phyloP scores from a whole-genome alignment of 495 filamentous ascomycete genomes.

The Neurospora sp. region DNA sequence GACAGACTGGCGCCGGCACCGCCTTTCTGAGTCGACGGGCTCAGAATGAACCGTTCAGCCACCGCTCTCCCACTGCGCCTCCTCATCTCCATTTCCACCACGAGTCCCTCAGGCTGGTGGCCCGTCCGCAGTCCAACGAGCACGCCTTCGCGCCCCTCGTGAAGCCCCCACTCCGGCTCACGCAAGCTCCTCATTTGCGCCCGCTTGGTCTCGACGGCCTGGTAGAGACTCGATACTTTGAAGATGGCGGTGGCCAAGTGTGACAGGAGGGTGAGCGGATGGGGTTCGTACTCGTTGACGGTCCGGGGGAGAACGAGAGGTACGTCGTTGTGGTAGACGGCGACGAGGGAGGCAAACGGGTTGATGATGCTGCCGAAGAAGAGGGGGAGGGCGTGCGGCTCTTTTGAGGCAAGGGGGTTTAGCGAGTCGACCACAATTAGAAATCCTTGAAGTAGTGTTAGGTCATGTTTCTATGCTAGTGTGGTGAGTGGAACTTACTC shows the following conservation, averaged over 20 bases:
- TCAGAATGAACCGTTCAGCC: slow-evolving; percentile 65
- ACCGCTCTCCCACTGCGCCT: slow-evolving; percentile 71
- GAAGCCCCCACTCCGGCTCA: slow-evolving; percentile 67
- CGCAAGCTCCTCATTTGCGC: slow-evolving; percentile 60
- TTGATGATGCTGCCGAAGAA: slow-evolving; percentile 48
- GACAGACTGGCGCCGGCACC: slow-evolving; percentile 40
- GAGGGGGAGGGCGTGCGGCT: slow-evolving; percentile 34
- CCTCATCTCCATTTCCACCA: slow-evolving; percentile 78
- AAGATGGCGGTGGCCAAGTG: slow-evolving; percentile 45
- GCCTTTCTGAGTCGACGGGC: not conserved
- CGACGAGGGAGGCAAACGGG: slow-evolving; percentile 45
- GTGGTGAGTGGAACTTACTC: slow-evolving; percentile 26
- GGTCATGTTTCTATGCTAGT: slow-evolving; percentile 16
- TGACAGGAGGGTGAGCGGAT: slow-evolving; percentile 49
- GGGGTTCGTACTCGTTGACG: slow-evolving; percentile 50
- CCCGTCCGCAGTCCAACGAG: slow-evolving; percentile 42
- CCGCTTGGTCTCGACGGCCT: slow-evolving; percentile 55
- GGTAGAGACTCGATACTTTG: slow-evolving; percentile 46
- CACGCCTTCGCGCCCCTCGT: slow-evolving; percentile 64
- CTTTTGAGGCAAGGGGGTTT: slow-evolving; percentile 35
- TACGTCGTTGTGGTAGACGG: slow-evolving; percentile 60
- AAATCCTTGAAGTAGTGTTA: slow-evolving; percentile 31
- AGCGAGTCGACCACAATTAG: slow-evolving; percentile 57
- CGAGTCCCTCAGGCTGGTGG: slow-evolving; percentile 41
- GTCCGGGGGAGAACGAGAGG: slow-evolving; percentile 27